Evolutionary conservation across 768 basidiomycete genomes (phyloP), one percentile per base, ranked within the genome.

Genomic region (Steccherinum ochraceum): DNA sequence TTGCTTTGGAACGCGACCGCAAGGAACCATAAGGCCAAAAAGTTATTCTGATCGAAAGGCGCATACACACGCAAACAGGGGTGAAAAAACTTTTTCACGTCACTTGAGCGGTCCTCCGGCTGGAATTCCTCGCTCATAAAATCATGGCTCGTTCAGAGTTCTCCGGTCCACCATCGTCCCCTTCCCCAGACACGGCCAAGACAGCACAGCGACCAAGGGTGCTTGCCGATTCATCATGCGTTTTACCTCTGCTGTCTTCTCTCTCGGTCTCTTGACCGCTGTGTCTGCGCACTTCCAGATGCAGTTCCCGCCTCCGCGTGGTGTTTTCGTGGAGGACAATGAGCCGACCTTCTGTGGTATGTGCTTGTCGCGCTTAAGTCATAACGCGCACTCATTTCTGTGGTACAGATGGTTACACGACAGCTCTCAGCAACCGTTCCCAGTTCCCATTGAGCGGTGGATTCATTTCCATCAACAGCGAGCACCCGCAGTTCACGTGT

Each of bases 251-350:
- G 43, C 72, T 42, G 39, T 68, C 51, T 30, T 77, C 51, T 50
- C 78, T 23, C 59, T 66, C 25, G 57, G 63, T 26, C 63, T 77
- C 19, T 50, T 62, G 49, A 54, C 61, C 46, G 61, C 48, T 20
- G 66, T 70, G 12, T 60, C 74, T 26, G 63, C 88, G 5, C 91
- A 94, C 66, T 93, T 93, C 69, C 83, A 86, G 57, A 72, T 93
- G 40, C 77, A 84, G 59, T 92, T 79, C 64, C 92, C 91, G 16
- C 56, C 71, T 0, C 83, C 88, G 11, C 75, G 91, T 44, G 92
- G 91, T 1, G 62, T 58, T 0, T 93, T 93, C 63, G 74, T 74
- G 49, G 76, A 83, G 50, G 68, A 75, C 47, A 58, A 72, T 13
- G 85, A 88, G 56, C 71, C 73, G 12, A 67, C 59, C 1, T 86